Percentiles rank a stretch among this genome's conserved stretches.
Evolutionary conservation across 306 rosid genomes (phyloP).

Genomic region (Lotus japonicus): DNA sequence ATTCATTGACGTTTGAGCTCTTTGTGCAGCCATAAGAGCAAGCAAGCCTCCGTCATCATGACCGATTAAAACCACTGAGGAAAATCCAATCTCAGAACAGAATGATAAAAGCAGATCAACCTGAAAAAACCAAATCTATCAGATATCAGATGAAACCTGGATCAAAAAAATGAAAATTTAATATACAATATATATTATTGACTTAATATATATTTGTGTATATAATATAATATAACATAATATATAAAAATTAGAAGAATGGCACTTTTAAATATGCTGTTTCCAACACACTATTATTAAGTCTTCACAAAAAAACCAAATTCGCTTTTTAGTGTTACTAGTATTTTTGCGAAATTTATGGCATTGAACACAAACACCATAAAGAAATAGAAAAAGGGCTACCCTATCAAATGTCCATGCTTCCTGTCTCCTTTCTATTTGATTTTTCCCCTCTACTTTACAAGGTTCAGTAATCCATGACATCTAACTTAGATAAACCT

Average conservation of each 20-base stretch:
- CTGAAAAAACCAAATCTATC: neutral
- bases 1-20: conserved; percentile 43
- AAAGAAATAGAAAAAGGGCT: neutral
- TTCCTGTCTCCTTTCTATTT: neutral
- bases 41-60: conserved; percentile 94
- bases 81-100: conserved; percentile 29
- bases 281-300: neutral
- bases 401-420: neutral
- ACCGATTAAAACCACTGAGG: conserved; percentile 48
- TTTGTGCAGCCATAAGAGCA: conserved; percentile 73
- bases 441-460: neutral
- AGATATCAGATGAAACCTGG: neutral
- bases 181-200: too few relatives aligned
- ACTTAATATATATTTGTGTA: too few relatives aligned
- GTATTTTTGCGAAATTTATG: neutral
- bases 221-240: too few relatives aligned
- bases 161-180: neutral
- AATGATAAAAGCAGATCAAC: conserved; percentile 30
- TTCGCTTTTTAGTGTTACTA: neutral
- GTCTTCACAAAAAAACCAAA: neutral
- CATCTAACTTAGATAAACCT: neutral
- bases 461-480: neutral
- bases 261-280: neutral
- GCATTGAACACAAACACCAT: neutral
- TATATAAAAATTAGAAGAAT: neutral